Evolutionary conservation across 2,329 filamentous ascomycete genomes (phyloP), one percentile per base, ranked within the genome.

Genomic region (Colletotrichum sp.): DNA sequence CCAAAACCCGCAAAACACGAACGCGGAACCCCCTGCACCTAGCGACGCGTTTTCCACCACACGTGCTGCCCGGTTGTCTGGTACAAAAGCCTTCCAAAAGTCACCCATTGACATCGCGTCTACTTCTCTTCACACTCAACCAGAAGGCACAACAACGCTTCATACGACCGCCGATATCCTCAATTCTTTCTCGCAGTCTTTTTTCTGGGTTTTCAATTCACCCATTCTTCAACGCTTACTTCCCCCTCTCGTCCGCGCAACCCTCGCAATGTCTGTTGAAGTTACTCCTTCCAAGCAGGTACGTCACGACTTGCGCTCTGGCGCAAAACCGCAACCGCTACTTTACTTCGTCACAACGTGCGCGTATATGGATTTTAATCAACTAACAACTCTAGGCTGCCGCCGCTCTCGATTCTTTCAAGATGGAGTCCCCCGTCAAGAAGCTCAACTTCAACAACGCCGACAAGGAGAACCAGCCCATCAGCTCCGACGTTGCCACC

Each of bases 351-450:
- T 16, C 18, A 26, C 34, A 52, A 43, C 61, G 34, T 21, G 70
- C 58, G 34, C 32, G 67, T 30, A 65, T 70, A 8, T 16, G 13
- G 12, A 34, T 56, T 55, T 71, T 8, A 38, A 71, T 69, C 84
- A 88, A 84, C 87, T 80, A 73, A 70, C 67, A 76, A 71, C 77
- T 9, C 60, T 84, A 98, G 96, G 94, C 94, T 88, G 94, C 96
- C 82, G 93, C 95, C 82, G 95, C 93, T 81, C 94, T 98, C 83
- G 93, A 97, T 86, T 92, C 92, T 80, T 91, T 98, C 85, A 97
- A 96, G 88, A 97, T 98, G 92, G 95, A 97, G 80, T 97, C 95
- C 1, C 96, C 96, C 61, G 88, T 94, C 78, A 98, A 98, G 93
- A 97, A 97, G 91, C 91, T 97, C 79, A 90, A 94, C 88, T 95